phyloP scores from a whole-genome alignment of 164 flowering plant species.

The Echeveria elegans region DNA sequence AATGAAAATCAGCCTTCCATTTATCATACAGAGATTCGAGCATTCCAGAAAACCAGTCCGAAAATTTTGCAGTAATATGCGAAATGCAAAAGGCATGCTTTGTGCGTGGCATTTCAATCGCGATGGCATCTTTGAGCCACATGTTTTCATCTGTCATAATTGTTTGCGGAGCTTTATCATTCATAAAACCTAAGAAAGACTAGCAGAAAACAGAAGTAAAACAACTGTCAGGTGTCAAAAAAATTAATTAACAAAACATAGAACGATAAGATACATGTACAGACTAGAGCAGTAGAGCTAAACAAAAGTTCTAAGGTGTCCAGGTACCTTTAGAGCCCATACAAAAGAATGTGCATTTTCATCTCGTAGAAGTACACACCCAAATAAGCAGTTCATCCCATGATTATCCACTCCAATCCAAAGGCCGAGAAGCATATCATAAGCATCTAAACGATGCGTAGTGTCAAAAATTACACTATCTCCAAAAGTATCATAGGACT shows the following conservation, averaged over 20 bases:
- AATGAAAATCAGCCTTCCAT: conserved; percentile 68
- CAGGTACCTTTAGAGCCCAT: conserved; percentile 74
- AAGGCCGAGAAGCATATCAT: conserved; percentile 68
- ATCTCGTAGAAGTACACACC: conserved; percentile 68
- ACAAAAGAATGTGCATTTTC: conserved; percentile 66
- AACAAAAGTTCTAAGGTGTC: neutral
- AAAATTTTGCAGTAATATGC: conserved; percentile 62
- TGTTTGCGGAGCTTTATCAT: conserved; percentile 67
- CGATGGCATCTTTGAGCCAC: conserved; percentile 76
- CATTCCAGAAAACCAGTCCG: conserved; percentile 63
- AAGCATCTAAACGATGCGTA: conserved; percentile 58
- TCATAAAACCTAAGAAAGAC: conserved; percentile 68
- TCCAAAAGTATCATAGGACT: conserved; percentile 51
- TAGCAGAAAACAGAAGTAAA: conserved; percentile 15
- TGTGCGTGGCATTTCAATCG: conserved; percentile 51
- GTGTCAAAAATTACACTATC: conserved; percentile 75
- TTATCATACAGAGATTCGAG: conserved; percentile 62
- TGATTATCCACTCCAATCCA: conserved; percentile 82
- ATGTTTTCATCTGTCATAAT: conserved; percentile 70
- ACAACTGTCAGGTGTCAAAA: neutral
- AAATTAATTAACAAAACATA: neutral
- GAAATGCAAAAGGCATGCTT: conserved; percentile 81
- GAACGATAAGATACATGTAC: neutral
- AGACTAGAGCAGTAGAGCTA: neutral
- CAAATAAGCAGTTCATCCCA: conserved; percentile 60